Evolutionary conservation across 441 rosid genomes (phyloP).

Genomic region (Monsonia emarginata): DNA sequence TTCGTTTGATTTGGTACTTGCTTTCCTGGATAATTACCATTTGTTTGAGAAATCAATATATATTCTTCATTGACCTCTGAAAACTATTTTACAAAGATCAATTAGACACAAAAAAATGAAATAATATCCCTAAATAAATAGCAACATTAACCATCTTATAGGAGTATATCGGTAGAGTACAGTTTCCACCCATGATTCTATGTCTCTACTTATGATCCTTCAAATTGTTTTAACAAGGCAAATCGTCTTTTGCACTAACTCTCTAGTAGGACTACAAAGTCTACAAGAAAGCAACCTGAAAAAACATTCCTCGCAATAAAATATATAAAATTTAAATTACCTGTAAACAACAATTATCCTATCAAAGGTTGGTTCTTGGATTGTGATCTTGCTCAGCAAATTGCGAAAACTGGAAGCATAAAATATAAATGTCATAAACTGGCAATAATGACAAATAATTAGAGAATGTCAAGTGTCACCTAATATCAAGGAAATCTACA

Average conservation of each 20-base stretch:
- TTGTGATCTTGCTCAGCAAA: slow-evolving; percentile 47
- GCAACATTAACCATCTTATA: no score
- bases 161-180: neutral
- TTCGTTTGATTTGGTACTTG: slow-evolving; percentile 23
- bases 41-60: neutral
- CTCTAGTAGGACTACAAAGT: neutral
- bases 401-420: slow-evolving; percentile 36
- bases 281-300: neutral
- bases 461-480: neutral
- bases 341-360: slow-evolving; percentile 80
- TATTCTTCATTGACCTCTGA: no score
- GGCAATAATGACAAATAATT: neutral
- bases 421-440: neutral
- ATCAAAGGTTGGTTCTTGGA: slow-evolving; percentile 80
- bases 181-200: neutral
- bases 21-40: slow-evolving; percentile 27
- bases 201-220: neutral
- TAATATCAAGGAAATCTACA: neutral
- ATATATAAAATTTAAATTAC: slow-evolving; percentile 21
- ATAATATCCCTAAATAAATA: no score
- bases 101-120: no score
- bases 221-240: neutral
- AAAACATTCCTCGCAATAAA: neutral
- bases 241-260: neutral
- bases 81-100: no score